phyloP scores from a whole-genome alignment of 2,329 filamentous ascomycete species.

The Exophiala phaeomuriformis region DNA sequence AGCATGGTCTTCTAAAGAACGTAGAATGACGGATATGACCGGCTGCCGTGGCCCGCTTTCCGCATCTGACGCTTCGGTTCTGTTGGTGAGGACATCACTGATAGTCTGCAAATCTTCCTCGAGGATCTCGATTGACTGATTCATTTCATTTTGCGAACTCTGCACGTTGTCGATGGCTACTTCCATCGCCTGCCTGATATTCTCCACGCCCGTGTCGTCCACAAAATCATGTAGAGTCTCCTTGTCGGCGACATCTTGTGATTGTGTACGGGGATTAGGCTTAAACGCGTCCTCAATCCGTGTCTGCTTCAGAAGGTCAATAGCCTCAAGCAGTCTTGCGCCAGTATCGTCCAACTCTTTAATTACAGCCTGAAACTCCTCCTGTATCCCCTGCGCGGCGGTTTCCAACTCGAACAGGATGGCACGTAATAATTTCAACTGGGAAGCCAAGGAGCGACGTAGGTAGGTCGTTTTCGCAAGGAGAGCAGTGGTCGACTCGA shows the following conservation, averaged over 20 bases:
- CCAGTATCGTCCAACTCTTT: conserved; percentile 54
- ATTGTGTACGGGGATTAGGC: background rate
- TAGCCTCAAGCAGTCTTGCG: conserved; percentile 48
- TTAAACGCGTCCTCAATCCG: conserved; percentile 53
- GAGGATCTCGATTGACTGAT: conserved; percentile 54
- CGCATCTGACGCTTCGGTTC: conserved; percentile 24
- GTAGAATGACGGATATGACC: conserved; percentile 49
- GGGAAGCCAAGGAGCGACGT: conserved; percentile 50
- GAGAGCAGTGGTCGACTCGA: conserved; percentile 72
- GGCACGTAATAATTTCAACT: conserved; percentile 39
- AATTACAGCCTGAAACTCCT: conserved; percentile 44
- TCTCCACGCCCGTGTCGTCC: conserved; percentile 54
- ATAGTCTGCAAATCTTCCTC: conserved; percentile 65
- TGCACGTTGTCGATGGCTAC: conserved; percentile 55
- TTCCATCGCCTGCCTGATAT: conserved; percentile 50
- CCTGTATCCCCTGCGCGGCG: conserved; percentile 36
- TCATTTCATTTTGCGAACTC: conserved; percentile 52
- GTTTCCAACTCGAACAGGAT: conserved; percentile 40
- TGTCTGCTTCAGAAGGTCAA: conserved; percentile 50
- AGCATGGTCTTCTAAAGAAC: conserved; percentile 63
- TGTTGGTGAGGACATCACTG: conserved; percentile 46
- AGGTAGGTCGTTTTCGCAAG: conserved; percentile 63
- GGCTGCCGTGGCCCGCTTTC: conserved; percentile 33
- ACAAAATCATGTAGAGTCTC: conserved; percentile 61
- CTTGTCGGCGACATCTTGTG: conserved; percentile 30